Percentiles rank a stretch among this genome's conserved stretches.
Evolutionary conservation across 495 filamentous ascomycete genomes (phyloP).

Genomic region (Neurospora sp.): DNA sequence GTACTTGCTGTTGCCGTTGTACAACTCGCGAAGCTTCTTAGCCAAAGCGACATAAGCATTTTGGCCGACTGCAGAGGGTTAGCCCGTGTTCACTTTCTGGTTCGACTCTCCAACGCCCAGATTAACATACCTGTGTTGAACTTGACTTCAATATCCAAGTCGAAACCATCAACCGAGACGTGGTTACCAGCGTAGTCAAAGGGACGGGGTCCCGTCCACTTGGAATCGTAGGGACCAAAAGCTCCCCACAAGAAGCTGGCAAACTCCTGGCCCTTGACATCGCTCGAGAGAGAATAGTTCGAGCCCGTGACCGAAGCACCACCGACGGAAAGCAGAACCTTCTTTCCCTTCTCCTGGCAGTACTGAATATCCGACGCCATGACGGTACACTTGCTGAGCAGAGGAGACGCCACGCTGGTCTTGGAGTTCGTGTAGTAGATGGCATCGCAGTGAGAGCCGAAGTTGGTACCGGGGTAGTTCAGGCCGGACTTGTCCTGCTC

Average conservation of each 20-base stretch:
- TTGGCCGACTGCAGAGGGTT: conserved; percentile 10
- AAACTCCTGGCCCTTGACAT: conserved; percentile 41
- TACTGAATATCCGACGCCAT: conserved; percentile 44
- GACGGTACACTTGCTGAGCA: conserved; percentile 31
- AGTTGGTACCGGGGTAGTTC: conserved; percentile 32
- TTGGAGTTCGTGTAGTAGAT: conserved; percentile 19
- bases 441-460: conserved; percentile 27
- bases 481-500: conserved; percentile 21
- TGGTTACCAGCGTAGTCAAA: conserved; percentile 40
- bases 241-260: conserved; percentile 56
- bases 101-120: neutral
- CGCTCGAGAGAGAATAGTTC: conserved; percentile 38
- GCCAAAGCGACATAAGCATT: conserved; percentile 34
- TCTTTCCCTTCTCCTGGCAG: conserved; percentile 55
- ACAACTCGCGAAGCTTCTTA: conserved; percentile 41
- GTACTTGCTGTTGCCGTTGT: conserved; percentile 22
- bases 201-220: conserved; percentile 42
- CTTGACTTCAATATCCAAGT: conserved; percentile 51
- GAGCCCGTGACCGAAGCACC: conserved; percentile 25
- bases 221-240: conserved; percentile 45
- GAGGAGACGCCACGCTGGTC: conserved; percentile 20
- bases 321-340: conserved; percentile 55
- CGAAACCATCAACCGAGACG: conserved; percentile 53
- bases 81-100: neutral
- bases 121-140: conserved; percentile 11